Evolutionary conservation across 345 rosid genomes (phyloP), one percentile per base, ranked within the genome.

Genomic region (Linum tenue): DNA sequence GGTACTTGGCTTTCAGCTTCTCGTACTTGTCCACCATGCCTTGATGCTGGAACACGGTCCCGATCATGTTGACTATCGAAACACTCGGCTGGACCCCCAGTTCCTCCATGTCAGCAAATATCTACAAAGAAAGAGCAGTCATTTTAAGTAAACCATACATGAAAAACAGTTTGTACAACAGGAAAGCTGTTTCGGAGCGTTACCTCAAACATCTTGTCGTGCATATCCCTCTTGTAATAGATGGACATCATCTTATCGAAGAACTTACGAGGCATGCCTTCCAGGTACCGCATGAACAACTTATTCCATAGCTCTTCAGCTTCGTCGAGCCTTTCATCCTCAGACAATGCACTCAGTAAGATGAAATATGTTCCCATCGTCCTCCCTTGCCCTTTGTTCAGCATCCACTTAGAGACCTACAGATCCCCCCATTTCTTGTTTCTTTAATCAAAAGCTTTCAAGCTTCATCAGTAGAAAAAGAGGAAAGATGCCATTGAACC

Each of bases 21-120:
- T 83, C 75, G 51, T 81, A 79, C 68, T 90, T 90, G 75, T 92
- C 97, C 67, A 70, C 56, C 97, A 86, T 86, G 39, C 75, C 89
- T 15, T 85, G 65, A 70, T 83, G 81, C 74, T 76, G 69, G 79
- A 92, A 90, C 61, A 78, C 85, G 48, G 76, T 76, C 37, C 94
- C 98, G 73, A 88, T 72, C 99, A 94, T 86, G 14, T 73, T 60
- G 62, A 90, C 87, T 53, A 80, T 80, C 11, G 95, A 48, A 64
- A 76, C 61, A 66, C 76, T 76, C 6, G 97, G 99, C 64, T 78
- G 78, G 63, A 94, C 79, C 35, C 88, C 88, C 55, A 88, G 96
- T 79, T 94, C 99, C 81, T 90, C 99, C 99, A 94, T 94, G 73
- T 94, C 97, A 57, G 96, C 99, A 80, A 94, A 94, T 73, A 90